Conservation (phyloP, 2,329 filamentous ascomycete genomes). For the Aspergillus cejpii region DNA sequence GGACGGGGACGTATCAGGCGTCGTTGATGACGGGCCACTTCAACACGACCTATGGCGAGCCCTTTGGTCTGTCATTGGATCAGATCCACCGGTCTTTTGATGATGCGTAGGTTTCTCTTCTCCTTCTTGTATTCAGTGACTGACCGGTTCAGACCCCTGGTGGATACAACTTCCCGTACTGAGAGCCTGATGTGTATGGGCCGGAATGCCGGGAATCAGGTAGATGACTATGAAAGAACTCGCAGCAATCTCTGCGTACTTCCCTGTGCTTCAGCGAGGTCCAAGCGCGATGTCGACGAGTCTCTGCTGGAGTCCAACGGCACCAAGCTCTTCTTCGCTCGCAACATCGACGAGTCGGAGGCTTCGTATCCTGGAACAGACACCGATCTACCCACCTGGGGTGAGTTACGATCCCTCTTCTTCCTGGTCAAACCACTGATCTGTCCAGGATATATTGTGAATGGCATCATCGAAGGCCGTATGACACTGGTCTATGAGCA, state of each 20-base stretch:
- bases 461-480: neutral
- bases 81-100: neutral
- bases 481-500: slow-evolving; percentile 1
- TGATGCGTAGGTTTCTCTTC: neutral
- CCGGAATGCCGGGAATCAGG: neutral
- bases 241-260: neutral
- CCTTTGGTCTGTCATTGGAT: neutral
- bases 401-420: neutral
- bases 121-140: neutral
- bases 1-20: neutral
- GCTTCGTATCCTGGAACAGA: neutral
- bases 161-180: neutral
- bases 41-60: neutral
- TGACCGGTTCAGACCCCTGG: neutral
- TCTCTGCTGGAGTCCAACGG: neutral
- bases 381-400: neutral
- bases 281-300: neutral
- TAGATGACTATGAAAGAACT: neutral
- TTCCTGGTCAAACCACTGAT: neutral
- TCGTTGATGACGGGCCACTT: neutral
- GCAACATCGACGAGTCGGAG: neutral
- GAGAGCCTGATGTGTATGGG: neutral
- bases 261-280: neutral
- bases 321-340: neutral
- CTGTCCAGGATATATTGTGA: neutral